Percentiles rank a stretch among this genome's conserved stretches.
These are phyloP conservation scores for Rutstroemia sp. DNA, from an alignment of 2,329 filamentous ascomycete genomes.

Conservation along the genomic window DNA sequence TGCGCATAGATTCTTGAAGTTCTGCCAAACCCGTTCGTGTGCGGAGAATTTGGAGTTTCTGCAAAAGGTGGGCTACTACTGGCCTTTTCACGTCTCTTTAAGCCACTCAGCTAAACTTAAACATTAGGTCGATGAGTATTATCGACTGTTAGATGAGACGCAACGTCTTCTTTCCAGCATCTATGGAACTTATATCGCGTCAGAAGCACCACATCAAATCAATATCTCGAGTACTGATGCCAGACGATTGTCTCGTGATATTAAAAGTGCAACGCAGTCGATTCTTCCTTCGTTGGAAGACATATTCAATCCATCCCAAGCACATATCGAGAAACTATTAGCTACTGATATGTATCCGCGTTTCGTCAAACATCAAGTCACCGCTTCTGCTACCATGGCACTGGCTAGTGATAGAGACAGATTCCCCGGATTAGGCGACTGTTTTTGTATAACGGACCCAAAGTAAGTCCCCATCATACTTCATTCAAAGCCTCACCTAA, in stretches of 20 bases:
- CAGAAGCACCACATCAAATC: slow-evolving; percentile 27
- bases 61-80: slow-evolving; percentile 35
- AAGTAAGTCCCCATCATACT: slow-evolving; percentile 13
- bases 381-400: slow-evolving; percentile 37
- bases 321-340: slow-evolving; percentile 38
- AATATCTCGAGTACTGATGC: slow-evolving; percentile 18
- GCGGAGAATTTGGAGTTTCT: slow-evolving; percentile 46
- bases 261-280: slow-evolving; percentile 22
- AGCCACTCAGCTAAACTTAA: neutral
- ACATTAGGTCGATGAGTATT: slow-evolving; percentile 37
- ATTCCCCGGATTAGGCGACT: slow-evolving; percentile 49
- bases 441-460: slow-evolving; percentile 51
- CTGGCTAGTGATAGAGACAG: slow-evolving; percentile 34
- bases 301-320: slow-evolving; percentile 34
- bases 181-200: slow-evolving; percentile 36
- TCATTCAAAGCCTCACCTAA: neutral
- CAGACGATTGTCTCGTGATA: slow-evolving; percentile 15
- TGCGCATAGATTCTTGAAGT: slow-evolving; percentile 40
- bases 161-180: slow-evolving; percentile 39
- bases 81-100: neutral
- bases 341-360: slow-evolving; percentile 41
- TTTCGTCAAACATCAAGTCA: slow-evolving; percentile 46
- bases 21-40: slow-evolving; percentile 40
- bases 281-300: slow-evolving; percentile 24
- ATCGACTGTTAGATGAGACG: slow-evolving; percentile 37